phyloP scores from a whole-genome alignment of 192 early-diverging fungal species.

The Kappamyces sp. region DNA sequence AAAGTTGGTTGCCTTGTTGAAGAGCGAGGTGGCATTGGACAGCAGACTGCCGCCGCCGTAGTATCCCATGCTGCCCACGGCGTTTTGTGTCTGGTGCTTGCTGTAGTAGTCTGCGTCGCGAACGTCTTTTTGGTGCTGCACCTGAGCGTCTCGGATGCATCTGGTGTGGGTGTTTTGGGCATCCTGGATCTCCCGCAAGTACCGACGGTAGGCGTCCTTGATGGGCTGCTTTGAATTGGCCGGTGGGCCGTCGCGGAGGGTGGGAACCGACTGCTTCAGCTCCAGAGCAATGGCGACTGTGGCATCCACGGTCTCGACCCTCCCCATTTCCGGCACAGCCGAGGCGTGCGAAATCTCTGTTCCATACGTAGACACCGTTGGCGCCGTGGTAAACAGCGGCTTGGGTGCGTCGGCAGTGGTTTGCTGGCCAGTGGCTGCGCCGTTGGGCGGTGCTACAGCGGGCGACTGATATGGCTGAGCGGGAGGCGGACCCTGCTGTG shows the following conservation, averaged over 20 bases:
- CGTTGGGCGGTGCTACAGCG: background rate
- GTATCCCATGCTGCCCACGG: background rate
- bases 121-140: slow-evolving; percentile 18
- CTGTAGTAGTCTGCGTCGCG: slow-evolving; percentile 21
- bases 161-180: slow-evolving; percentile 24
- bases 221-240: slow-evolving; percentile 17
- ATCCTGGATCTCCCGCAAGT: slow-evolving; percentile 26
- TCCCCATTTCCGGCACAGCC: background rate
- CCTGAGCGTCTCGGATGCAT: slow-evolving; percentile 25
- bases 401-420: slow-evolving; percentile 1
- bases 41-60: background rate
- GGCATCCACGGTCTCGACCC: slow-evolving; percentile 21
- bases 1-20: background rate
- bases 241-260: slow-evolving; percentile 24
- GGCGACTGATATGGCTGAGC: background rate
- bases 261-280: slow-evolving; percentile 25
- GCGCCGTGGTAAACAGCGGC: background rate
- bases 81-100: slow-evolving; percentile 3
- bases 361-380: background rate
- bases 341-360: background rate
- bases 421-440: slow-evolving; percentile 6
- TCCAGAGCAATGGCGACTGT: slow-evolving; percentile 28
- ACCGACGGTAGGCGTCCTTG: slow-evolving; percentile 14
- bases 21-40: background rate
- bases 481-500: slow-evolving; percentile 2